Evolutionary conservation across 768 basidiomycete species (phyloP).

Genomic region (Rhizopogon vesiculosus): DNA sequence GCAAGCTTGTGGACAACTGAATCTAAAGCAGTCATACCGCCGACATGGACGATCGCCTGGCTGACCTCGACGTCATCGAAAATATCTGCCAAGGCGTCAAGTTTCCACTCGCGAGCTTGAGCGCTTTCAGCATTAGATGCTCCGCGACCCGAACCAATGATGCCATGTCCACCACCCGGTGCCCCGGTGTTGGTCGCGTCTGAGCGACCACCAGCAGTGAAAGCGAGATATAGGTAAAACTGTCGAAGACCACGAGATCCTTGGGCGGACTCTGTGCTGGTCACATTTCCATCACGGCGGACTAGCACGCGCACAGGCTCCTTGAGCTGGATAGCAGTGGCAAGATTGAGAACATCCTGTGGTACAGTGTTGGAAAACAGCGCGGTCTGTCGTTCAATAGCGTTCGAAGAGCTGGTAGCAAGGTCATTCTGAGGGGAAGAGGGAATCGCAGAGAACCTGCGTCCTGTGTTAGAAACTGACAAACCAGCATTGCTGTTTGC

Average conservation of each 20-base stretch:
- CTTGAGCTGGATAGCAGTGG: conserved; percentile 85
- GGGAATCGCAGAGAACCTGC: conserved; percentile 58
- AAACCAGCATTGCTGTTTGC: conserved; percentile 30
- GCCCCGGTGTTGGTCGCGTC: conserved; percentile 41
- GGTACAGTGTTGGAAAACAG: conserved; percentile 98
- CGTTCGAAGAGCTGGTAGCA: conserved; percentile 22
- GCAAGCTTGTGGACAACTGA: conserved; percentile 88
- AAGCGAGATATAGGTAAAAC: conserved; percentile 94
- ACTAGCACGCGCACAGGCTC: conserved; percentile 99
- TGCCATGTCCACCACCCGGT: conserved; percentile 66
- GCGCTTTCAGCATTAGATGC: conserved; percentile 77
- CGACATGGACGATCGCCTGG: conserved; percentile 85
- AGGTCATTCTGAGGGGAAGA: conserved; percentile 40
- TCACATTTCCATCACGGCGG: conserved; percentile 81
- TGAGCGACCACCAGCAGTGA: conserved; percentile 78
- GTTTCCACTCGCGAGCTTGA: conserved; percentile 90
- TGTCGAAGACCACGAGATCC: conserved; percentile 85
- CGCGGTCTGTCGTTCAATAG: conserved; percentile 82
- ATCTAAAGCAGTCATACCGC: conserved; percentile 82
- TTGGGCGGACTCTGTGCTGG: conserved; percentile 62
- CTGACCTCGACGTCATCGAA: conserved; percentile 81
- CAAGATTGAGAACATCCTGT: conserved; percentile 95
- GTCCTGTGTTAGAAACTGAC: conserved; percentile 34
- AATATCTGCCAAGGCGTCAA: conserved; percentile 86
- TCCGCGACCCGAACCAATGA: conserved; percentile 90